Evolutionary conservation across 345 rosid genomes (phyloP).

Genomic region (Anastatica hierochuntica): DNA sequence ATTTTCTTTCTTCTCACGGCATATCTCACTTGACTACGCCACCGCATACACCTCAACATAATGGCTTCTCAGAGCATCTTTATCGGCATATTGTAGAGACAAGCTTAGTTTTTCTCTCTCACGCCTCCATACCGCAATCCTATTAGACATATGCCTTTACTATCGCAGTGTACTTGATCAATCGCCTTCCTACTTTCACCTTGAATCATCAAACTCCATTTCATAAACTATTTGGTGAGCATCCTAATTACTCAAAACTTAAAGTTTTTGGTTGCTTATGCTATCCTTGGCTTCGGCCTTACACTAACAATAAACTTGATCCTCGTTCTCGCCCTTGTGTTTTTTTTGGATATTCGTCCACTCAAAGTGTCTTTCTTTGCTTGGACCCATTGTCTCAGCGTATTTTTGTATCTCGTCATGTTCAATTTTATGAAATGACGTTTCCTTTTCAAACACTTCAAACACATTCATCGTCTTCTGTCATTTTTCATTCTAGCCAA

Average conservation of each 20-base stretch:
- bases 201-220: too few relatives aligned
- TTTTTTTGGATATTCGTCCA: background rate
- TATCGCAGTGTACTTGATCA: background rate
- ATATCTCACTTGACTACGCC: background rate
- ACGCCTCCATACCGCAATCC: background rate
- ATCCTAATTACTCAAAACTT: background rate
- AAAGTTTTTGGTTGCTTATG: background rate
- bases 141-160: background rate
- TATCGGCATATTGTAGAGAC: background rate
- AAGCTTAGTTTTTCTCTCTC: background rate
- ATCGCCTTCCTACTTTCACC: background rate
- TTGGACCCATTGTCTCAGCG: background rate
- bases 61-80: background rate
- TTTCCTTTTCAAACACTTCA: too few relatives aligned
- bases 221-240: background rate
- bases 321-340: background rate
- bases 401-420: background rate
- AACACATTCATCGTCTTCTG: too few relatives aligned
- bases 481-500: too few relatives aligned
- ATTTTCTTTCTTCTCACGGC: too few relatives aligned
- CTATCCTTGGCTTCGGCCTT: background rate
- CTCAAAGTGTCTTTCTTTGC: background rate
- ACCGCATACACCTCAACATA: background rate
- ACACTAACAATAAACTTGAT: background rate
- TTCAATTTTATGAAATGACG: background rate